phyloP scores from a whole-genome alignment of 306 rosid genomes.

The Cucumis hystrix region DNA sequence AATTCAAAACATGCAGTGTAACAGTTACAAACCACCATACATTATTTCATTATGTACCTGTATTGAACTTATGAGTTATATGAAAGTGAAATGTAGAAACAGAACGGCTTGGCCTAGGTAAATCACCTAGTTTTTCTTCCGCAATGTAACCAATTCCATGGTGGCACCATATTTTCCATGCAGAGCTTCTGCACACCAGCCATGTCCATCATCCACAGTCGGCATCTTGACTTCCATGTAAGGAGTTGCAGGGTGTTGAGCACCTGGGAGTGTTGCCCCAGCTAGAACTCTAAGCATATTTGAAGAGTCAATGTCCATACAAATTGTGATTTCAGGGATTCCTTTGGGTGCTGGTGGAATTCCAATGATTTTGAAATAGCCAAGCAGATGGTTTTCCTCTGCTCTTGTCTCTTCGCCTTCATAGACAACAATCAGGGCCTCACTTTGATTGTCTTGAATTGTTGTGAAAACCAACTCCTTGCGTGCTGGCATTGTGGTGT shows the following conservation, averaged over 20 bases:
- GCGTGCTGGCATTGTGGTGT: constrained; percentile 68
- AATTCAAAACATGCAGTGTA: not conserved
- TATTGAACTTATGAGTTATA: not conserved
- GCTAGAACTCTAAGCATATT: constrained; percentile 52
- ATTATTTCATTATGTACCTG: not conserved
- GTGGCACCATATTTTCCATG: constrained; percentile 39
- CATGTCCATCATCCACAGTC: constrained; percentile 68
- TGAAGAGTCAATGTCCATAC: constrained; percentile 73
- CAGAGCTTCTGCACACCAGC: constrained; percentile 82
- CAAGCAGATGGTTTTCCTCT: constrained; percentile 64
- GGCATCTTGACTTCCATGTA: constrained; percentile 87
- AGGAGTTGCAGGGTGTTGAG: constrained; percentile 34
- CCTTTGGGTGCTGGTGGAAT: constrained; percentile 64
- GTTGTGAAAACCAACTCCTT: constrained; percentile 63
- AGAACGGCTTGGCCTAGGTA: constrained; percentile 12
- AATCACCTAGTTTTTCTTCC: constrained; percentile 23
- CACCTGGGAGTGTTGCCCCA: constrained; percentile 48
- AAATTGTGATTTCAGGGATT: constrained; percentile 51
- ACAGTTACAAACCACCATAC: not conserved
- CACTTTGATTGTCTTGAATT: constrained; percentile 54
- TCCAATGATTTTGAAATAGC: constrained; percentile 63
- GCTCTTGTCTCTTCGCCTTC: constrained; percentile 57
- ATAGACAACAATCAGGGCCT: constrained; percentile 56
- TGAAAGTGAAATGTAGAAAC: not conserved
- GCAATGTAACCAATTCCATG: constrained; percentile 44